Evolutionary conservation across 768 basidiomycete genomes (phyloP).

Genomic region (Leucocoprinus leucothites): DNA sequence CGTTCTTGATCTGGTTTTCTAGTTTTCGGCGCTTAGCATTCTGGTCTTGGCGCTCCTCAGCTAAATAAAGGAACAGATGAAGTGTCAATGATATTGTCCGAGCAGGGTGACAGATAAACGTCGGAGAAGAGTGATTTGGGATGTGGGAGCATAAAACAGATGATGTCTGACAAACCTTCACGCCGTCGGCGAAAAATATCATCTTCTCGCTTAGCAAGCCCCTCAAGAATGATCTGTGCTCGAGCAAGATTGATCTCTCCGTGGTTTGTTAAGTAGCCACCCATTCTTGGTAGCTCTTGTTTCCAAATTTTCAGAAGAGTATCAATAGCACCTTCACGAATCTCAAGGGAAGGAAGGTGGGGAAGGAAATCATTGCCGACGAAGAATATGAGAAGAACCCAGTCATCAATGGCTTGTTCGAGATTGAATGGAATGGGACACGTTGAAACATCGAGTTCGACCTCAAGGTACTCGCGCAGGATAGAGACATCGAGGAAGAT

Average conservation of each 20-base stretch:
- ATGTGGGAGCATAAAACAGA: background rate
- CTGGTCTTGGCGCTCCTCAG: slow-evolving; percentile 91
- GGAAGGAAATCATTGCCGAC: slow-evolving; percentile 99
- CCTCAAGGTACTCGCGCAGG: slow-evolving; percentile 96
- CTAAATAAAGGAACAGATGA: slow-evolving; percentile 43
- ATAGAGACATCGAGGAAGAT: slow-evolving; percentile 98
- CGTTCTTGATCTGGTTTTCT: slow-evolving; percentile 44
- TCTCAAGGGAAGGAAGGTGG: slow-evolving; percentile 96
- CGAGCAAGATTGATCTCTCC: slow-evolving; percentile 82
- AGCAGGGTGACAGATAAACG: slow-evolving; percentile 13
- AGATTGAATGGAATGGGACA: slow-evolving; percentile 84
- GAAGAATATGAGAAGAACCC: slow-evolving; percentile 99
- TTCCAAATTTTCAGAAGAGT: slow-evolving; percentile 96
- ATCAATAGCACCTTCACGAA: slow-evolving; percentile 98
- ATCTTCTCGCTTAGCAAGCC: slow-evolving; percentile 90
- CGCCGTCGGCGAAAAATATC: slow-evolving; percentile 91
- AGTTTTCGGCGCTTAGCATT: slow-evolving; percentile 84
- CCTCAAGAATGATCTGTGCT: slow-evolving; percentile 93
- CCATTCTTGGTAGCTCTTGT: slow-evolving; percentile 90
- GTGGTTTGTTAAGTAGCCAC: slow-evolving; percentile 94
- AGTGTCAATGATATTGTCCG: slow-evolving; percentile 8
- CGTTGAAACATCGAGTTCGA: slow-evolving; percentile 84
- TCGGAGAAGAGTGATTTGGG: slow-evolving; percentile 13
- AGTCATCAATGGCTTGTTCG: slow-evolving; percentile 98
- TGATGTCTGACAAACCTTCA: slow-evolving; percentile 66